Base-by-base conservation (phyloP, 208 protist genomes). In the Leishmania arabica region DNA sequence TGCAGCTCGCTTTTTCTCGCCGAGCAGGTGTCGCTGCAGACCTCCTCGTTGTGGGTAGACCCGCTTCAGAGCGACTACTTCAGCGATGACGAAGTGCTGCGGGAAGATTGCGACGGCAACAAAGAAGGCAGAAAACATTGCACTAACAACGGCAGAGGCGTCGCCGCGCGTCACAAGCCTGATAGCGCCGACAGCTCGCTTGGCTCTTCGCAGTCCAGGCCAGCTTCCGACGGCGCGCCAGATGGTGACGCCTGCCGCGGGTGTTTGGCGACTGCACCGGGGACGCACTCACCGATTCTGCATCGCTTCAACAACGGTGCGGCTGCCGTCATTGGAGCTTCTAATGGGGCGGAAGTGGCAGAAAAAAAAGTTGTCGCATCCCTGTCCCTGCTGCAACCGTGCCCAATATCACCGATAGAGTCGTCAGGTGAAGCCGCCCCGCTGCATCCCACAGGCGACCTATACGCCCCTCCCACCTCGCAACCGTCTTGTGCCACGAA, bases 1-100 rank as follows among this genome's bases (percentile, higher is more conserved):
- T 27, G 24, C 4, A 19, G 27, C n/a, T 56, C 31, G 27, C 24
- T 40, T n/a, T 13, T 31, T 1, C 19, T 71, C 1, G 37, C 62
- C 11, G 68, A 49, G 40, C 40, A 71, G 37, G 27, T 3, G 49
- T 68, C 81, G 27, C 49, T 66, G 60, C 77, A 37, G 60, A 24
- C 58, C 45, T 47, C 58, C 45, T 47, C 58, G 37, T 37, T 75
- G 7, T 81, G 77, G 81, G 70, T 85, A 9, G 76, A 85, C 62
- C 72, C 81, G 24, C 72, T 75, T 21, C 42, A 68, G 13, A 37
- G 53, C 53, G 9, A 42, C 9, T n/a, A 47, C 75, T 49, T 78
- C 45, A 60, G n/a, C 58, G 73, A 56, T 49, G 73, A 13, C 19
- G 40, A 65, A 49, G 24, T 47, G 4, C 45, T 76, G 13, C 49